Evolutionary conservation across 2,329 filamentous ascomycete species (phyloP).

Genomic region (Chaetomiaceae sp.): DNA sequence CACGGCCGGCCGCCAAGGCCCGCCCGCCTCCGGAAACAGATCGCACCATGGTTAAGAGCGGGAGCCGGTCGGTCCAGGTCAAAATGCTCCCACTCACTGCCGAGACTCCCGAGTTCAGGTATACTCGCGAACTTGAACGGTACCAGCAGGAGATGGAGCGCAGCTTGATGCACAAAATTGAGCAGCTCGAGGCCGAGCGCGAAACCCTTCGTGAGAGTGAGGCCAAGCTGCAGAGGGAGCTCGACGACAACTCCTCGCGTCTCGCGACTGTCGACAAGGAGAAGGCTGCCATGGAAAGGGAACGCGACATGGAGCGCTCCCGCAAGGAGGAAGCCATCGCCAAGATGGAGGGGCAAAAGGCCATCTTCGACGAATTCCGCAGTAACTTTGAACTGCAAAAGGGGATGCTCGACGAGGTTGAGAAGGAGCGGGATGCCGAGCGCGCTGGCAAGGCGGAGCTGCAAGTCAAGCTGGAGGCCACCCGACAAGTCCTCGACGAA

Average conservation of each 20-base stretch:
- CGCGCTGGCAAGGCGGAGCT: constrained; percentile 21
- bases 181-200: constrained; percentile 34
- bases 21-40: constrained; percentile 17
- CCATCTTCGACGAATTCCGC: constrained; percentile 34
- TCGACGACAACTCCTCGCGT: constrained; percentile 29
- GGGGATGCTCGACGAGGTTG: constrained; percentile 33
- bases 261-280: constrained; percentile 29
- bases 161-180: constrained; percentile 32
- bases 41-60: constrained; percentile 19
- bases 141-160: constrained; percentile 24
- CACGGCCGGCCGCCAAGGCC: constrained; percentile 14
- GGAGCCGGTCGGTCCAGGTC: constrained; percentile 14
- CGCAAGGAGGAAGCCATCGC: constrained; percentile 29
- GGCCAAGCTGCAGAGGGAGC: constrained; percentile 29
- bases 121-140: constrained; percentile 20
- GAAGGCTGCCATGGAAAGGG: constrained; percentile 29
- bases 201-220: constrained; percentile 30
- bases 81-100: constrained; percentile 21
- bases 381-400: constrained; percentile 34
- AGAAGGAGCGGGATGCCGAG: constrained; percentile 26
- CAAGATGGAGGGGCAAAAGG: constrained; percentile 34
- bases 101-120: constrained; percentile 15
- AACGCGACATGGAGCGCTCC: constrained; percentile 25
- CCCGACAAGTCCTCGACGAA: constrained; percentile 30
- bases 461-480: constrained; percentile 30